A percentile compares a stretch with the other conserved stretches of the same genome.
Conservation (phyloP, 495 filamentous ascomycete species). For the Penicillium manginii region DNA sequence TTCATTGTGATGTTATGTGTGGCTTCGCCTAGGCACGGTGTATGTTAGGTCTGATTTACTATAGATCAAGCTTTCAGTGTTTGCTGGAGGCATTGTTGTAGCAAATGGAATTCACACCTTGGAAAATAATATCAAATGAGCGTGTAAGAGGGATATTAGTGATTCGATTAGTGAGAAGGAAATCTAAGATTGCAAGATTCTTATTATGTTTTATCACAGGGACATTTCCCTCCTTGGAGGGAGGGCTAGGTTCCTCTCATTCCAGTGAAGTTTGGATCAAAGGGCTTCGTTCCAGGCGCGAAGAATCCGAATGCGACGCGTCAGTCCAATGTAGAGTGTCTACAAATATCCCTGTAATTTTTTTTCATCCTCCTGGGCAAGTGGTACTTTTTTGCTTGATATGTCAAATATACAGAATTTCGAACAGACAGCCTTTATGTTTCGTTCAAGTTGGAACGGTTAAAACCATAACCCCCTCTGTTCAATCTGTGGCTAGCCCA, state of each 20-base stretch:
- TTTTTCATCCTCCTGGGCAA: too few species aligned
- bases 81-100: background rate
- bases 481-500: background rate
- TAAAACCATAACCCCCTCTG: background rate
- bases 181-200: background rate
- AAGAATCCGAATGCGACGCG: background rate
- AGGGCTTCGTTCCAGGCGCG: background rate
- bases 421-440: background rate
- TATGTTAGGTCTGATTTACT: background rate
- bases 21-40: background rate
- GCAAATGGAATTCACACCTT: background rate
- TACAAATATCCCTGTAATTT: too few species aligned
- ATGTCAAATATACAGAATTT: background rate
- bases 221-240: background rate
- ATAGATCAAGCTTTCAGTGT: background rate
- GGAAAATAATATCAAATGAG: background rate
- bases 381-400: background rate
- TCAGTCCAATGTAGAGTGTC: background rate
- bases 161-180: background rate
- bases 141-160: background rate
- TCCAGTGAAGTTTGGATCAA: conserved; percentile 1
- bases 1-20: conserved; percentile 3
- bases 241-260: background rate
- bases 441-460: background rate
- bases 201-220: background rate